Percentiles rank a stretch among this genome's conserved stretches.
Conservation (phyloP, 441 rosid genomes). For the Metrosideros polymorpha region DNA sequence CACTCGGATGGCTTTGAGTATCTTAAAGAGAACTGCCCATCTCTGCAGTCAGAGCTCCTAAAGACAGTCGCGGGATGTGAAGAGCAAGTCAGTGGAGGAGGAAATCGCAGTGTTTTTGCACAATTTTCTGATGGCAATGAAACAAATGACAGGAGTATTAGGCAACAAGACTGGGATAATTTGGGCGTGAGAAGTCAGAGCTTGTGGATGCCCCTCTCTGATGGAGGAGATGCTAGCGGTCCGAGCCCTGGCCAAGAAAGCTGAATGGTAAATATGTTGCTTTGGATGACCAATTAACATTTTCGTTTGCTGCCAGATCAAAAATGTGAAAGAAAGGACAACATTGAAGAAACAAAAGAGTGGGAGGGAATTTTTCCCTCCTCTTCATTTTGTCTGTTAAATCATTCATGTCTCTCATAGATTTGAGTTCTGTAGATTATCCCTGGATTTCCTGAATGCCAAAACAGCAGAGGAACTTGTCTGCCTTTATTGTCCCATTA, state of each 20-base stretch:
- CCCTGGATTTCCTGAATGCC: neutral
- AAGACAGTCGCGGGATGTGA: slow-evolving; percentile 67
- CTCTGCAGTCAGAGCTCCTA: slow-evolving; percentile 48
- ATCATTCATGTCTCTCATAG: neutral
- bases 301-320: neutral
- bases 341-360: neutral
- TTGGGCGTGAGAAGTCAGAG: slow-evolving; percentile 52
- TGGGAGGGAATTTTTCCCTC: neutral
- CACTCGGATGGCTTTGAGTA: slow-evolving; percentile 48
- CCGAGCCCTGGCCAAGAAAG: slow-evolving; percentile 61
- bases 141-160: slow-evolving; percentile 33
- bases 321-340: neutral
- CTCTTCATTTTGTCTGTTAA: neutral
- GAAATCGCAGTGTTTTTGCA: slow-evolving; percentile 52
- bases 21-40: slow-evolving; percentile 39
- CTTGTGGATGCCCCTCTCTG: slow-evolving; percentile 55
- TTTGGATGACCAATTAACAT: neutral
- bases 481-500: neutral
- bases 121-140: slow-evolving; percentile 59
- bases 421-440: neutral
- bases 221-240: slow-evolving; percentile 31
- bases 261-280: slow-evolving; percentile 10
- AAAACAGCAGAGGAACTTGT: neutral
- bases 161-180: slow-evolving; percentile 62
- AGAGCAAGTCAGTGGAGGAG: slow-evolving; percentile 20